Conservation (phyloP, 208 protist genomes). For the Phytomonas francai region DNA sequence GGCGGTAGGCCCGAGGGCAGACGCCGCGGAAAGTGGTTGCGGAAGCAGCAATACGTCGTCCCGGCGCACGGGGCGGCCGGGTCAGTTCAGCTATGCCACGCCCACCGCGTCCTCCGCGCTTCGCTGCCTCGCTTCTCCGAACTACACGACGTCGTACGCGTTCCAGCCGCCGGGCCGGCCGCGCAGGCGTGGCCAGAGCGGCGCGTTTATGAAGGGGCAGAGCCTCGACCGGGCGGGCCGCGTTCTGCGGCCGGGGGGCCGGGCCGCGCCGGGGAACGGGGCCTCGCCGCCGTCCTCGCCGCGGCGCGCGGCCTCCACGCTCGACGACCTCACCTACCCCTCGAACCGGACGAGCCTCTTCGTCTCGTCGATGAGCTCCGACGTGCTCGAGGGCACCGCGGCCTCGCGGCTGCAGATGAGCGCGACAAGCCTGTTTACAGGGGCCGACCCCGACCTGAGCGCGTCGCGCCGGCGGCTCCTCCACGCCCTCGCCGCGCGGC, state of each 20-base stretch:
- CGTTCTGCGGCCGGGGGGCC: not conserved
- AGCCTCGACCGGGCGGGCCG: not conserved
- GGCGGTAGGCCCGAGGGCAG: no score
- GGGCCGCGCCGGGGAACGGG: conserved; percentile 11
- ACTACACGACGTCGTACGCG: no score
- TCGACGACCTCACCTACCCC: no score
- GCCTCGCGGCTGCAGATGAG: not conserved
- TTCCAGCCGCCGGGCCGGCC: conserved; percentile 10
- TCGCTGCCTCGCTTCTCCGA: no score
- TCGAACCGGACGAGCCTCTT: not conserved
- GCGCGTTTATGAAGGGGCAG: no score
- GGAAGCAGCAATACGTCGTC: no score
- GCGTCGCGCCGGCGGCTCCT: not conserved
- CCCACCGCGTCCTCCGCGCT: no score
- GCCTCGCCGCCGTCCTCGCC: conserved; percentile 12
- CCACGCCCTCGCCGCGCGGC: not conserved
- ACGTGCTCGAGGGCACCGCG: not conserved
- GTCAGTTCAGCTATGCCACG: no score
- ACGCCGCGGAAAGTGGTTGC: no score
- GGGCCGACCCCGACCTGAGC: not conserved
- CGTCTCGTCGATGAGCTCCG: not conserved
- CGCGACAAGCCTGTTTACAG: not conserved
- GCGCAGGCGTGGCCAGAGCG: conserved; percentile 3
- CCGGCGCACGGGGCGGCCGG: no score
- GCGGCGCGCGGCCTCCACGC: conserved; percentile 8